Evolutionary conservation across 2,329 filamentous ascomycete genomes (phyloP), one percentile per base, ranked within the genome.

Genomic region (Neonectria ditissima): DNA sequence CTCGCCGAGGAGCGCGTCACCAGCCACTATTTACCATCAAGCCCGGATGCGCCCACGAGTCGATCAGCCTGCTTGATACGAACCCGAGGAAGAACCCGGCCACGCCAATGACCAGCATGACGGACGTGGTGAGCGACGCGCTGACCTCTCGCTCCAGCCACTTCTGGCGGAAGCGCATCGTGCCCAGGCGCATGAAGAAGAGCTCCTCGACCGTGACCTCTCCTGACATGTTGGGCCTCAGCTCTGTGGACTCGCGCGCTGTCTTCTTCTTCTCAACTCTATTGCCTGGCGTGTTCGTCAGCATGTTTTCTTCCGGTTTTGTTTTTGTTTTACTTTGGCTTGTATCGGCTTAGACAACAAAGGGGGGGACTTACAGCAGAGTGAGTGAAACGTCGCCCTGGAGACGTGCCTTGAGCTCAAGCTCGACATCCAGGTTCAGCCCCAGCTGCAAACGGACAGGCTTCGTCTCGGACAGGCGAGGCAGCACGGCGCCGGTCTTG

Each of bases 341-440:
- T n/a, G n/a, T 3, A 20, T 37, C 28, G 44, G 30, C 5, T 28
- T 22, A 6, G n/a, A n/a, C n/a, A n/a, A n/a, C 6, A 22, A n/a
- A 26, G 18, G 50, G 30, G 2, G n/a, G 1, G 14, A 54, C 65
- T 68, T 67, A 67, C 65, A 68, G 65, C 28, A 68, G 52, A 50
- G 66, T 68, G 34, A 68, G 62, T 10, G 66, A 68, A 16, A 67
- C 65, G 48, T 68, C 66, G 6, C 66, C 66, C 56, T 68, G 65
- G 22, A 68, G 62, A 24, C 66, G 61, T 10, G 66, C 66, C 52
- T 68, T 68, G 24, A 68, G 62, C 58, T 68, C 66, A 24, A 68
- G 26, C 37, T 68, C 66, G 14, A 68, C 66, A 52, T 68, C 66
- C 55, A 68, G n/a, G 65, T 68, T 68, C 14, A 68, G 41, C 4